Conservation (phyloP, 2,329 filamentous ascomycete genomes). For the Colletotrichum filicis region DNA sequence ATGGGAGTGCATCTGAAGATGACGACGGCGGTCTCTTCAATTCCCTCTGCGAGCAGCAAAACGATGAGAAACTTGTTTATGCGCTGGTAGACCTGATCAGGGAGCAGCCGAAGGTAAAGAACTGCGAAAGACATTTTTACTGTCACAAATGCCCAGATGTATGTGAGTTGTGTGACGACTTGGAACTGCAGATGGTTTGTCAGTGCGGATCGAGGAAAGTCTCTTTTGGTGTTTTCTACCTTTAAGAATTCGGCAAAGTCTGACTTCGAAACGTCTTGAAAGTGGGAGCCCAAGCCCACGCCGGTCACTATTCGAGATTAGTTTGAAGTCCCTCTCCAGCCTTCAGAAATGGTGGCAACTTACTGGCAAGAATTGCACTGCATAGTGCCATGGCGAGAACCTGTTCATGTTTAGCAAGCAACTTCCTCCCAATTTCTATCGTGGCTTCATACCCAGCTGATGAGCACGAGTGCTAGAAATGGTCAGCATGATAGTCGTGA, state of each 20-base stretch:
- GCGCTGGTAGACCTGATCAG: slow-evolving; percentile 25
- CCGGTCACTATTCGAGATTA: slow-evolving; percentile 28
- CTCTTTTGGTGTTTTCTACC: background rate
- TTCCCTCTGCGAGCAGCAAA: slow-evolving; percentile 31
- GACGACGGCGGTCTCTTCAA: slow-evolving; percentile 33
- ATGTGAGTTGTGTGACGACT: slow-evolving; percentile 35
- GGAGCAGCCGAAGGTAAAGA: slow-evolving; percentile 34
- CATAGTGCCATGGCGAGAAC: slow-evolving; percentile 34
- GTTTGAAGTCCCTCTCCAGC: background rate
- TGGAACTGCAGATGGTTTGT: slow-evolving; percentile 13
- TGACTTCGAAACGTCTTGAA: slow-evolving; percentile 23
- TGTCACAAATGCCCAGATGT: slow-evolving; percentile 36
- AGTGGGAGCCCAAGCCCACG: slow-evolving; percentile 34
- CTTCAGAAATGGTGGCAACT: background rate
- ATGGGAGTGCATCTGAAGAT: slow-evolving; percentile 36
- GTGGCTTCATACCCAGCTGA: slow-evolving; percentile 27
- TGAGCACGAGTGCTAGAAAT: slow-evolving; percentile 26
- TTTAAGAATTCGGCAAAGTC: slow-evolving; percentile 29
- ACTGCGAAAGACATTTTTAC: slow-evolving; percentile 35
- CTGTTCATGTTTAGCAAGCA: slow-evolving; percentile 14
- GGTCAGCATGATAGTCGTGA: slow-evolving; percentile 1
- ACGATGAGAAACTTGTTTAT: slow-evolving; percentile 33
- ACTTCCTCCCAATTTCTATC: no score
- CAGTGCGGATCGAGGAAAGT: background rate
- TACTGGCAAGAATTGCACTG: slow-evolving; percentile 32